Evolutionary conservation across 169 alveolate species (phyloP), one percentile per base, ranked within the genome.

Genomic region (Babesia bovis): DNA sequence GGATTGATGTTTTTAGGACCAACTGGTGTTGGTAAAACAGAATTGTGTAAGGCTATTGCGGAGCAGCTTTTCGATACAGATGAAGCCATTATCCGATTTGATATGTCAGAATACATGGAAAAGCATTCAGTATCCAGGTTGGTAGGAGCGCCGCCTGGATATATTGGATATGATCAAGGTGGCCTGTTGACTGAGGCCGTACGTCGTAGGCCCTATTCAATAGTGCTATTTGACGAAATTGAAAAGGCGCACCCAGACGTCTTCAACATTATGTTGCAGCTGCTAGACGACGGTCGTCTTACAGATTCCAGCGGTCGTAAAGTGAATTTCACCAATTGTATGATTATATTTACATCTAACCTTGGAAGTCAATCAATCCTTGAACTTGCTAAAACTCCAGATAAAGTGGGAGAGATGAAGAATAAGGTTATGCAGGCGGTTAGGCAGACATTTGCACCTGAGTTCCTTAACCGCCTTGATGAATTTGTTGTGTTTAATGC

Each of bases 181-280:
- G 97, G 97, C 1, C 88, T 92, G 65, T 85, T 94, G 50, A 94
- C 97, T 7, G 97, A 93, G 65, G 95, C 95, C 15, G 94, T 94
- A n/a, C 59, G 96, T 53, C 90, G 93, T 23, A 72, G 82, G 55
- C 97, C 97, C 0, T 91, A 94, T 82, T 87, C 95, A 38, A 92
- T 94, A 44, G 92, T 94, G 28, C 84, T 94, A 35, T 90, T 94
- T 61, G 97, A 94, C 58, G 97, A 94, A 55, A 90, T 93, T 51
- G 97, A 94, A 87, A 94, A 94, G 83, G 97, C 97, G 17, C 97
- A 94, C 61, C 95, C 96, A 5, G 96, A 94, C 61, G 95, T 94
- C 33, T 91, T 91, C 70, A 92, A 94, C 79, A 61, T 93, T 42
- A 49, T 94, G 47, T 77, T 94, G 67, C 96, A 94, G 70, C 84